A percentile compares a stretch with the other conserved stretches of the same genome.
These are phyloP conservation scores for Aspergillus sparsus DNA, from an alignment of 495 filamentous ascomycete species.

Conservation along the genomic window DNA sequence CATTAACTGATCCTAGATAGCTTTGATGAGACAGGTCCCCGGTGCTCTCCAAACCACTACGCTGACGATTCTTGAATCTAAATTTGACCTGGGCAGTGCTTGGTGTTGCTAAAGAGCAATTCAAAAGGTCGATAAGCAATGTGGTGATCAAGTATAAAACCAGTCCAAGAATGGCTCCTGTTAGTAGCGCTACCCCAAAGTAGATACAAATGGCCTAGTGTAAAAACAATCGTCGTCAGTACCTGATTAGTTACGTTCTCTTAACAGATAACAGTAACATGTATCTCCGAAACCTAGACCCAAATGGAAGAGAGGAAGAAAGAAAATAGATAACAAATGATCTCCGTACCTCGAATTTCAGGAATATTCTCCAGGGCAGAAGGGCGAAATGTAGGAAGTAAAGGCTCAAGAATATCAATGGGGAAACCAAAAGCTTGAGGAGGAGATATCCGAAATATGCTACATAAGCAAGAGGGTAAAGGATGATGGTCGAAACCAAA, in stretches of 20 bases:
- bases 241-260: conserved; percentile 2
- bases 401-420: conserved; percentile 48
- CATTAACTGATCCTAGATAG: conserved; percentile 20
- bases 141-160: conserved; percentile 46
- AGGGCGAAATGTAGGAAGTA: conserved; percentile 37
- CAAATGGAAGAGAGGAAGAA: conserved; percentile 14
- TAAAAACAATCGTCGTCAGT: conserved; percentile 20
- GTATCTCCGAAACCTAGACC: conserved; percentile 6
- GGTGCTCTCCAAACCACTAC: conserved; percentile 1
- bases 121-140: conserved; percentile 13
- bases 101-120: conserved; percentile 11
- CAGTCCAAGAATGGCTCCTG: conserved; percentile 55
- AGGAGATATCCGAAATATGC: conserved; percentile 25
- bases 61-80: conserved; percentile 10
- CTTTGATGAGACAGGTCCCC: conserved; percentile 13
- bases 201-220: conserved; percentile 64
- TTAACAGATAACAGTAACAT: no score
- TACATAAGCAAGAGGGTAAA: conserved; percentile 39
- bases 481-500: conserved; percentile 36
- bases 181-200: conserved; percentile 58
- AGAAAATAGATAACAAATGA: background rate
- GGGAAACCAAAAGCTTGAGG: conserved; percentile 39
- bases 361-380: conserved; percentile 48
- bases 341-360: conserved; percentile 63
- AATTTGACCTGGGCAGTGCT: conserved; percentile 1